Base-by-base conservation (phyloP, 805 yeast species). In the Lipomyces anomalus region DNA sequence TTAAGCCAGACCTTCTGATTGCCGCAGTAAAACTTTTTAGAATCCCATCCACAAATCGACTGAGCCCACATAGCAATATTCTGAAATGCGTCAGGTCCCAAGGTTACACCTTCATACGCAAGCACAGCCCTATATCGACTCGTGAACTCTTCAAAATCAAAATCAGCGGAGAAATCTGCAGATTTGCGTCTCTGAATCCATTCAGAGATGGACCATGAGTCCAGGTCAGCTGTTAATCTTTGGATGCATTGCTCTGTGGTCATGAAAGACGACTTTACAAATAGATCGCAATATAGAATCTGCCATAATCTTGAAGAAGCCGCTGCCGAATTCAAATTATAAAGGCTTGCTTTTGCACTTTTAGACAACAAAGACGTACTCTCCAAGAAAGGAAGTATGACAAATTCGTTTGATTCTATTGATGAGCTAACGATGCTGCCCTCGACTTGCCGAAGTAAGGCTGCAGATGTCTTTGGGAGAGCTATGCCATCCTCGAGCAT, bases 161-260 rank as follows among this genome's bases (percentile, higher is more conserved):
- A 68, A 43, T 68, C 72, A 21, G 69, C 67, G 9, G 71, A 66
- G 52, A 57, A 68, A 46, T 68, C 69, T 11, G 57, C 45, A 4
- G 58, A 46, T 6, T 60, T 48, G n/a, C 65, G 57, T 29, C 67
- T 60, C 29, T 57, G 55, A 4, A 64, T 61, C 72, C 71, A 67
- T 42, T 68, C 71, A 5, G 64, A 56, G 23, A 69, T 46, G 37
- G 58, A 63, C 56, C 63, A 55, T 29, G 59, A 61, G 11, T 26
- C 30, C 11, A 26, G 30, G 30, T 26, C 30, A 13, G 11, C 13
- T 13, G 9, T 68, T 60, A 11, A 66, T n/a, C n/a, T n/a, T n/a
- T n/a, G n/a, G n/a, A n/a, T n/a, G n/a, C n/a, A n/a, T n/a, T n/a
- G n/a, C n/a, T n/a, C n/a, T n/a, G n/a, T n/a, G n/a, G n/a, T n/a